Evolutionary conservation across 208 protist species (phyloP).

Genomic region (Wallacemonas rigidus): DNA sequence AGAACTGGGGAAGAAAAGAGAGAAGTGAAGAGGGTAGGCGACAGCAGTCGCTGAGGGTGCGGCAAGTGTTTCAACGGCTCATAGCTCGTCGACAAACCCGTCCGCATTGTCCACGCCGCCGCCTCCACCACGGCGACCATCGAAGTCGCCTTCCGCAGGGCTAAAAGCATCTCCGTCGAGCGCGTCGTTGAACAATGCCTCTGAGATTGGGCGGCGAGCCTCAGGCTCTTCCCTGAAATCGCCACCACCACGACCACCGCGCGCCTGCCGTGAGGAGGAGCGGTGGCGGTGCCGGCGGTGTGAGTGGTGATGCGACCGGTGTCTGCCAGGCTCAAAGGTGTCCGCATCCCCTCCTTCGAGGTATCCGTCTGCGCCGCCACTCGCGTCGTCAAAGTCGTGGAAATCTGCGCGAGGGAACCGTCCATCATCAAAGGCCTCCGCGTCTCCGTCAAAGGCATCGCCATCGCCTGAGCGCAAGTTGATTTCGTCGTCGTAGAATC

Average conservation of each 20-base stretch:
- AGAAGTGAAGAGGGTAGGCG: not conserved
- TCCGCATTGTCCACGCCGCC: conserved; percentile 4
- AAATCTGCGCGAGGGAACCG: conserved; percentile 13
- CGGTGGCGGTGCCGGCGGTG: conserved; percentile 32
- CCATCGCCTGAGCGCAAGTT: not conserved
- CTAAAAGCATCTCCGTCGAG: conserved; percentile 10
- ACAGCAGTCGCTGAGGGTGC: not conserved
- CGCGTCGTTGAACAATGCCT: conserved; percentile 4
- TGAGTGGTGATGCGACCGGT: conserved; percentile 19
- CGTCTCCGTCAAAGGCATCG: conserved; percentile 8
- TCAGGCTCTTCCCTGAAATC: conserved; percentile 7
- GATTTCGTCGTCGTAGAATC: conserved; percentile 8
- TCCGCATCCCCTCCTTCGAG: conserved; percentile 8
- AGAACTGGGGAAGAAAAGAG: not conserved
- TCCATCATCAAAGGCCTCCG: conserved; percentile 3
- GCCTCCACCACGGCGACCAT: conserved; percentile 11
- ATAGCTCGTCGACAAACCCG: not conserved
- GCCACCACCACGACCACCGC: not conserved
- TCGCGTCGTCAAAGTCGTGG: conserved; percentile 5
- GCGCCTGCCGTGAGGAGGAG: conserved; percentile 13
- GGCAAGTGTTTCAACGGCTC: not conserved
- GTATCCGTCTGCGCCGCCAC: conserved; percentile 3
- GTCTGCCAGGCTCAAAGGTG: conserved; percentile 19
- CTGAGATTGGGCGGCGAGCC: not conserved
- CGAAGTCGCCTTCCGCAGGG: conserved; percentile 23